These are phyloP conservation scores for Leccinum boreale DNA, from an alignment of 768 basidiomycete species.

Conservation along the genomic window DNA sequence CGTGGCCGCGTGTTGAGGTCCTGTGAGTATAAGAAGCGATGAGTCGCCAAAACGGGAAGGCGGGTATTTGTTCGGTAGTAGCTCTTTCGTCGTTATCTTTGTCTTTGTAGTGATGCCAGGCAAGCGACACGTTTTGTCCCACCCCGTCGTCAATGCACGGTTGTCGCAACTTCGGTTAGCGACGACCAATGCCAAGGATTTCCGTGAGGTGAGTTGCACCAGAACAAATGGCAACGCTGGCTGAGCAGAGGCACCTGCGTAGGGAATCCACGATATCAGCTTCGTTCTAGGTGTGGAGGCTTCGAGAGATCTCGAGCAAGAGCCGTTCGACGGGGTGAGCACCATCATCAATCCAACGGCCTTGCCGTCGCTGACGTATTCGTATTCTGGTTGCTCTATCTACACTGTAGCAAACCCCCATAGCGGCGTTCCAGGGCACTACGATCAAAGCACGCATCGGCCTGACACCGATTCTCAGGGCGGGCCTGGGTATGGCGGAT, in stretches of 20 bases:
- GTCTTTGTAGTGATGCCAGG: constrained; percentile 26
- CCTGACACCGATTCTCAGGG: constrained; percentile 87
- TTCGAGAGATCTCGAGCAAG: constrained; percentile 61
- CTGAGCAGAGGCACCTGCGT: constrained; percentile 3
- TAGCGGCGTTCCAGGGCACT: constrained; percentile 76
- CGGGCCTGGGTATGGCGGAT: constrained; percentile 92
- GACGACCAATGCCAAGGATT: constrained; percentile 65
- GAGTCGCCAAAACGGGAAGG: constrained; percentile 7
- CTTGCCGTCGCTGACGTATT: not conserved
- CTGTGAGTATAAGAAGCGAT: constrained; percentile 91
- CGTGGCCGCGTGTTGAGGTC: constrained; percentile 68
- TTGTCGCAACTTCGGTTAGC: constrained; percentile 66
- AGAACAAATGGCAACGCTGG: not conserved
- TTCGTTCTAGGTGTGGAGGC: constrained; percentile 84
- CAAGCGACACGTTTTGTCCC: constrained; percentile 54
- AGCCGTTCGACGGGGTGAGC: constrained; percentile 62
- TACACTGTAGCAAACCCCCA: constrained; percentile 64
- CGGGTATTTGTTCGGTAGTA: not conserved
- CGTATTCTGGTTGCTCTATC: not conserved
- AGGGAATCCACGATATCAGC: constrained; percentile 77
- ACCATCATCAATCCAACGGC: not conserved
- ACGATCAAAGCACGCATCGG: constrained; percentile 76
- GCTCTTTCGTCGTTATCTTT: not conserved
- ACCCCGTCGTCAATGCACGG: constrained; percentile 72
- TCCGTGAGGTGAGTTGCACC: constrained; percentile 60